Evolutionary conservation across 2,329 filamentous ascomycete genomes (phyloP), one percentile per base, ranked within the genome.

Genomic region (Claviceps citrina): DNA sequence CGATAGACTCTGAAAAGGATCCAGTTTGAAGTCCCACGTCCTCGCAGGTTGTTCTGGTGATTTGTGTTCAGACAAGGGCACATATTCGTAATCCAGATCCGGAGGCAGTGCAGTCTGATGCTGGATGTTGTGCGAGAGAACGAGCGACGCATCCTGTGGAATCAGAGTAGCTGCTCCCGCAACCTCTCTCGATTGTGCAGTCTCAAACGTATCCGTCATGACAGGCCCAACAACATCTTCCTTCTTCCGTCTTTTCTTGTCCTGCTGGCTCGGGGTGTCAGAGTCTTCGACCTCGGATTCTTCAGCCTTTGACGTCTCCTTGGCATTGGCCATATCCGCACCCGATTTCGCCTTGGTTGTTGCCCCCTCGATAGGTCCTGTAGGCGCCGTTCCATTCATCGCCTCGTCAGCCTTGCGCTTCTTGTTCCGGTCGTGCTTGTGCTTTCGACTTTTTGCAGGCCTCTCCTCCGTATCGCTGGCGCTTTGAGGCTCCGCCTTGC

Each of bases 41-140:
- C 84, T 75, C 16, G 91, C 91, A 1, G 91, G 91, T 47, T 83
- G 77, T 42, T 79, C 81, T 9, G 89, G 86, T n/a, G 85, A 68
- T 59, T 86, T 86, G 68, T 98, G 91, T 62, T 93, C 73, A 18
- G 86, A 93, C 39, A 98, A 84, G n/a, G 89, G 89, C 15, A 93
- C 71, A 56, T 94, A 95, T 58, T 87, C 81, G 66, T 93, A 93
- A 63, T 93, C 84, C 41, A 93, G 83, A 57, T 93, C 84, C 8
- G 89, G 87, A 2, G 91, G 91, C 16, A 98, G 70, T 10, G 91
- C 84, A 50, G 96, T 91, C 63, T 98, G 89, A 68, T 98, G 91
- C 62, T 93, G 87, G 51, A 98, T 93, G 65, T 98, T 94, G 66
- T 98, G 93, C 35, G 85, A 89, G 39, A 98, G 64, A 18, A 93